Percentiles rank a stretch among this genome's conserved stretches.
Evolutionary conservation across 2,329 filamentous ascomycete species (phyloP).

Genomic region (Penicillium corylophilum): DNA sequence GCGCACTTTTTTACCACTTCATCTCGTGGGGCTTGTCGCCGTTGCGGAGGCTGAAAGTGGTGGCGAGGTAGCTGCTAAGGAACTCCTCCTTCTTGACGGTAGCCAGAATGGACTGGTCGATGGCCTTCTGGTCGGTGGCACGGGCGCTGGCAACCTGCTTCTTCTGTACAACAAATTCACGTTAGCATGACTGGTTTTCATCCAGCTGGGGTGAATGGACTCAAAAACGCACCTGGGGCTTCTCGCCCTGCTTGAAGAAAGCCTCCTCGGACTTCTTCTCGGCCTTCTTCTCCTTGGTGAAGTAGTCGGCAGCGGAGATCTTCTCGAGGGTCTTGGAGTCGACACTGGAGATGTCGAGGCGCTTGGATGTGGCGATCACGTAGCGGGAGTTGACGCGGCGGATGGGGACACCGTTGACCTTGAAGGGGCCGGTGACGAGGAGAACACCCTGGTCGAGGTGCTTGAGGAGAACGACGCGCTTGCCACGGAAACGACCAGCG

Average conservation of each 20-base stretch:
- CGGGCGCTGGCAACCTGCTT: constrained; percentile 91
- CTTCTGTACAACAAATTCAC: constrained; percentile 63
- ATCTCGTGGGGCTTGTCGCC: constrained; percentile 99
- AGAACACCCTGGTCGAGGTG: constrained; percentile 95
- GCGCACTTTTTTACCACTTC: constrained; percentile 76
- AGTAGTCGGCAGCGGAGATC: constrained; percentile 88
- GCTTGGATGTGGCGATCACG: constrained; percentile 51
- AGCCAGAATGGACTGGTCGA: constrained; percentile 94
- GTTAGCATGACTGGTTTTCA: constrained; percentile 5
- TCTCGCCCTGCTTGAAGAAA: constrained; percentile 99
- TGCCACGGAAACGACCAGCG: constrained; percentile 98
- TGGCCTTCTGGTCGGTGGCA: constrained; percentile 94
- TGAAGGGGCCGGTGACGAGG: constrained; percentile 99
- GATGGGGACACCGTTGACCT: constrained; percentile 99
- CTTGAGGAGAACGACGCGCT: constrained; percentile 99
- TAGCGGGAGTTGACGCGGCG: constrained; percentile 64
- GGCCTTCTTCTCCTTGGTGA: constrained; percentile 85
- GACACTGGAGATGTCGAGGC: constrained; percentile 68
- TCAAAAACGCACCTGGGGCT: constrained; percentile 74
- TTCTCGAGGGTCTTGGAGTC: constrained; percentile 73
- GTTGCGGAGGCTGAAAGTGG: constrained; percentile 97
- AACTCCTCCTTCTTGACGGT: constrained; percentile 98
- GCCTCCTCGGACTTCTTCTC: constrained; percentile 98
- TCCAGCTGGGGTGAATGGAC: background rate
- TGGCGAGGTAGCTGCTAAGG: constrained; percentile 89